Conservation (phyloP, 176 grass and related monocot species). For the Lolium rigidum region DNA sequence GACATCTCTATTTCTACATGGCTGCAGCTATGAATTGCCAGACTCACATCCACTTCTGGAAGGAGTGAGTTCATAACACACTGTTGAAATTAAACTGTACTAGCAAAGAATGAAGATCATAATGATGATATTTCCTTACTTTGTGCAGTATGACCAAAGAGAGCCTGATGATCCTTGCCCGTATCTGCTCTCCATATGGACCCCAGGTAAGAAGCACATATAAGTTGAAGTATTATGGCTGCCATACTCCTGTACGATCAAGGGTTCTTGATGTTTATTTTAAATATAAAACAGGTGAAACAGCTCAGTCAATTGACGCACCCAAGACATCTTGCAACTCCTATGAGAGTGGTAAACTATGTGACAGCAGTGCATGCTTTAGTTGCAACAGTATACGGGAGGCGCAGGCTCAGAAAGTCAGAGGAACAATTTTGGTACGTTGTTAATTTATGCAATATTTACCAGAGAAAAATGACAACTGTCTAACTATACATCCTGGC, state of each 20-base stretch:
- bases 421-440: conserved; percentile 73
- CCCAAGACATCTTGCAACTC: conserved; percentile 62
- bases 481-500: not conserved
- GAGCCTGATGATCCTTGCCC: conserved; percentile 72
- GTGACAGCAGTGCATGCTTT: conserved; percentile 55
- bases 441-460: not conserved
- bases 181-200: conserved; percentile 76
- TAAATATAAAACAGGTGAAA: conserved; percentile 62
- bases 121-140: conserved; percentile 34
- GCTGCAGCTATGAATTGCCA: conserved; percentile 76
- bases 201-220: conserved; percentile 53
- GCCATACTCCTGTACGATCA: not conserved
- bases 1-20: conserved; percentile 9
- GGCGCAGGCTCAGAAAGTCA: conserved; percentile 69
- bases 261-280: not conserved
- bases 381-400: conserved; percentile 75
- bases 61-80: conserved; percentile 52
- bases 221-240: not conserved
- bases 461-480: not conserved
- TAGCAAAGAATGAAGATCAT: not conserved
- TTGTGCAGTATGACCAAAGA: conserved; percentile 61
- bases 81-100: conserved; percentile 1
- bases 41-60: conserved; percentile 59
- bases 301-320: conserved; percentile 73
- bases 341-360: conserved; percentile 54